Evolutionary conservation across 306 rosid species (phyloP).

Genomic region (Corylus heterophylla): DNA sequence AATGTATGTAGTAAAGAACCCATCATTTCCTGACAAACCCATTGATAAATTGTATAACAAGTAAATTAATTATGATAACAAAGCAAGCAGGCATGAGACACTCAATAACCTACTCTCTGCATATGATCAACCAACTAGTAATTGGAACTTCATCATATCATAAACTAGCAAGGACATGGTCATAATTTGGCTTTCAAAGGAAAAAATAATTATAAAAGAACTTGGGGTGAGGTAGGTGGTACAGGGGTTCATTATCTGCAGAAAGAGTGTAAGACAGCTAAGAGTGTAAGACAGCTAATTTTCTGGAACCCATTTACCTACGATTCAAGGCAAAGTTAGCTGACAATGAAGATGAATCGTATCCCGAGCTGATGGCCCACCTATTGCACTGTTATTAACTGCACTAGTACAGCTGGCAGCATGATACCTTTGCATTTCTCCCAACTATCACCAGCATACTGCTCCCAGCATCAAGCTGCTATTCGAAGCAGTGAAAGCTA

Average conservation of each 20-base stretch:
- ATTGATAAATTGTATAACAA: background rate
- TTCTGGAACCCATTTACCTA: conserved; percentile 55
- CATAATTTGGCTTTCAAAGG: background rate
- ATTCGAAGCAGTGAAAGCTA: conserved; percentile 43
- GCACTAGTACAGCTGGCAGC: conserved; percentile 87
- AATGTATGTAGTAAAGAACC: background rate
- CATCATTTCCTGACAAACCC: background rate
- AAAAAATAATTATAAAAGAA: background rate
- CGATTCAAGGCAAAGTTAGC: conserved; percentile 60
- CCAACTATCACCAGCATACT: conserved; percentile 87
- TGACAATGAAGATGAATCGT: conserved; percentile 77
- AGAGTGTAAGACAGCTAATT: background rate
- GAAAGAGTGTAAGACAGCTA: background rate
- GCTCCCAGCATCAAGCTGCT: conserved; percentile 69
- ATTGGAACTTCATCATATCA: background rate
- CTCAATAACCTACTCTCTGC: background rate
- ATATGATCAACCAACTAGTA: background rate
- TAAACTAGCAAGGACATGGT: background rate
- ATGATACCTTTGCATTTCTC: conserved; percentile 93
- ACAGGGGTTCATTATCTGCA: background rate
- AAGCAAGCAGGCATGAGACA: background rate
- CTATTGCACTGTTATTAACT: conserved; percentile 71
- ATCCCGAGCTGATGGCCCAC: conserved; percentile 81
- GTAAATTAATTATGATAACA: background rate
- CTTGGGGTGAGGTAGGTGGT: background rate